Percentiles rank a stretch among this genome's conserved stretches.
phyloP scores from a whole-genome alignment of 1,284 basidiomycete genomes.

The Fistulinella staudtii region DNA sequence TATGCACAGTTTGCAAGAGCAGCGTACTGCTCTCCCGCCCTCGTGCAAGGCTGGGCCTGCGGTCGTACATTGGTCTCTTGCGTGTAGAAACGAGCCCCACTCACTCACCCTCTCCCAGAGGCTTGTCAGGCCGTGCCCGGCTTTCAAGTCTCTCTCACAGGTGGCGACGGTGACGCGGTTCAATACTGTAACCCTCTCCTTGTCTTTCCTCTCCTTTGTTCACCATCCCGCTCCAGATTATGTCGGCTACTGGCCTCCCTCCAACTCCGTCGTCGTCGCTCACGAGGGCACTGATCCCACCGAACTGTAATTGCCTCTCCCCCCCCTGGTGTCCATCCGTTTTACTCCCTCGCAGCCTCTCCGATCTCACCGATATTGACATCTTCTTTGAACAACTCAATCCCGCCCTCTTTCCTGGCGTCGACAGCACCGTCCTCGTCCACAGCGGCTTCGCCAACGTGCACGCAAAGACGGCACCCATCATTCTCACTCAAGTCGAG shows the following conservation, averaged over 20 bases:
- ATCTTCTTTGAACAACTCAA: conserved; percentile 28
- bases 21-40: conserved; percentile 44
- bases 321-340: neutral
- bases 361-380: conserved; percentile 33
- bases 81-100: neutral
- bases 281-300: conserved; percentile 36
- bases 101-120: conserved; percentile 16
- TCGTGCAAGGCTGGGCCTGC: conserved; percentile 42
- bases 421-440: conserved; percentile 25
- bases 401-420: conserved; percentile 35
- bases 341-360: conserved; percentile 15
- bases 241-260: conserved; percentile 33
- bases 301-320: conserved; percentile 18
- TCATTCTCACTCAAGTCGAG: conserved; percentile 39
- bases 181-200: conserved; percentile 35
- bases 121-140: conserved; percentile 36
- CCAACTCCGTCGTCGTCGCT: conserved; percentile 31
- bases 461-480: conserved; percentile 35
- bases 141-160: conserved; percentile 36
- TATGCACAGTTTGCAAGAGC: conserved; percentile 51
- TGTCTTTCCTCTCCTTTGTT: conserved; percentile 3
- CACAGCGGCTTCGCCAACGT: conserved; percentile 36
- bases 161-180: conserved; percentile 35
- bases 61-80: conserved; percentile 34
- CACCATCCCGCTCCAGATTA: conserved; percentile 24